These are phyloP conservation scores for Knufia fluminis DNA, from an alignment of 2,329 filamentous ascomycete genomes.

Conservation along the genomic window DNA sequence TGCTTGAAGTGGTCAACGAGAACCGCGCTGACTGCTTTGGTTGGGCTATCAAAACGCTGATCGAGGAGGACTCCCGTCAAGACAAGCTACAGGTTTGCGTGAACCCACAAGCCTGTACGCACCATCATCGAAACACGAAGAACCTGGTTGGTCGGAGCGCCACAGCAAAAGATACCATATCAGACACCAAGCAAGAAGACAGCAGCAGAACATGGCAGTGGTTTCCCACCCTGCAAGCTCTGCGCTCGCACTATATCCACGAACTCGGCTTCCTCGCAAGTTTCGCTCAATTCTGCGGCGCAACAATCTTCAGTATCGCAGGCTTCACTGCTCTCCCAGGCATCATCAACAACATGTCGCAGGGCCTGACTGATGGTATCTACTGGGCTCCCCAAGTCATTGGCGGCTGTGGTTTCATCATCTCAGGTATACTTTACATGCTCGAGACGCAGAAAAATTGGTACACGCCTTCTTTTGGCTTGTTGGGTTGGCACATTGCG, in stretches of 20 bases:
- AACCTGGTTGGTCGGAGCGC: constrained; percentile 31
- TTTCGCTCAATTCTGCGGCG: constrained; percentile 46
- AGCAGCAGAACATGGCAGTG: constrained; percentile 43
- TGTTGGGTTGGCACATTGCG: constrained; percentile 60
- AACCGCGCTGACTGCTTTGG: constrained; percentile 58
- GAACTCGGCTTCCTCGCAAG: constrained; percentile 57
- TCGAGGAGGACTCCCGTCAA: constrained; percentile 27
- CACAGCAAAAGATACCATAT: background rate
- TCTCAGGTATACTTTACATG: constrained; percentile 52
- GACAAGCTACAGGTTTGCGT: background rate
- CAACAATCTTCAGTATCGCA: constrained; percentile 56
- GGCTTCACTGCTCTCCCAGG: constrained; percentile 52
- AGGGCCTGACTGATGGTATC: constrained; percentile 42
- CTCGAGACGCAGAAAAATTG: constrained; percentile 56
- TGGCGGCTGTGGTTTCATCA: constrained; percentile 53
- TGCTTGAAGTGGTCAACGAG: constrained; percentile 62
- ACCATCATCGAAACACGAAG: constrained; percentile 34
- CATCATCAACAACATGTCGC: constrained; percentile 42
- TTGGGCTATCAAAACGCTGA: constrained; percentile 52
- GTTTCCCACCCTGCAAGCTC: constrained; percentile 49
- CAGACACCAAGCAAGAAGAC: background rate
- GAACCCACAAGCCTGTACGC: constrained; percentile 25
- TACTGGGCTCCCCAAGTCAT: constrained; percentile 57
- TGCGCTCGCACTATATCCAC: constrained; percentile 51
- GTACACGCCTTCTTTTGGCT: constrained; percentile 48